Percentiles rank a stretch among this genome's conserved stretches.
These are phyloP conservation scores for Teunomyces stri DNA, from an alignment of 805 yeast species.

Conservation along the genomic window DNA sequence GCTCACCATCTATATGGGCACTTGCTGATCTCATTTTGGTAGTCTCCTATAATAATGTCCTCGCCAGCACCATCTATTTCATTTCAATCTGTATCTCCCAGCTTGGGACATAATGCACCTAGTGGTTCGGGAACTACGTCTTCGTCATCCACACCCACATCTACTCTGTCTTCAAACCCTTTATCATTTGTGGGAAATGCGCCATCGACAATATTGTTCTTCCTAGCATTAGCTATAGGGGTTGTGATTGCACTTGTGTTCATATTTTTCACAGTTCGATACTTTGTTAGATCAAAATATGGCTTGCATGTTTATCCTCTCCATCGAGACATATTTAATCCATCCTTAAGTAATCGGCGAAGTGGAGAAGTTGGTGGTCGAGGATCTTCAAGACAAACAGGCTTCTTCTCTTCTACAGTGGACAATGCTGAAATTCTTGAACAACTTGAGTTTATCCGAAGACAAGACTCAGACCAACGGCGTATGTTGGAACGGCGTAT, in stretches of 20 bases:
- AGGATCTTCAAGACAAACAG: neutral
- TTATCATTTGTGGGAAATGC: constrained; percentile 42
- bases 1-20: neutral
- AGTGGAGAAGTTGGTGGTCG: neutral
- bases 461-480: constrained; percentile 27
- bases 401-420: neutral
- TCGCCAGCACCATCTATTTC: neutral
- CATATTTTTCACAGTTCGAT: constrained; percentile 58
- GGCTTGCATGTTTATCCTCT: constrained; percentile 50
- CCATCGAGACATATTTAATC: neutral
- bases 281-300: constrained; percentile 54
- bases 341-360: constrained; percentile 1
- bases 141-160: neutral
- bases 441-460: constrained; percentile 34
- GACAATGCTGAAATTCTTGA: constrained; percentile 27
- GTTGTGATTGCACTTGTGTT: constrained; percentile 54
- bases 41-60: neutral
- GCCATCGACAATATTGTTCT: constrained; percentile 63
- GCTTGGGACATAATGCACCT: no score
- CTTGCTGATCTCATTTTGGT: neutral
- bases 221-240: constrained; percentile 62
- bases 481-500: neutral
- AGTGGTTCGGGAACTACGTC: neutral
- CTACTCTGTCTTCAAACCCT: neutral
- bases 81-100: neutral